Base-by-base conservation (phyloP, 2,329 filamentous ascomycete species). In the Aspergillus japonicus region DNA sequence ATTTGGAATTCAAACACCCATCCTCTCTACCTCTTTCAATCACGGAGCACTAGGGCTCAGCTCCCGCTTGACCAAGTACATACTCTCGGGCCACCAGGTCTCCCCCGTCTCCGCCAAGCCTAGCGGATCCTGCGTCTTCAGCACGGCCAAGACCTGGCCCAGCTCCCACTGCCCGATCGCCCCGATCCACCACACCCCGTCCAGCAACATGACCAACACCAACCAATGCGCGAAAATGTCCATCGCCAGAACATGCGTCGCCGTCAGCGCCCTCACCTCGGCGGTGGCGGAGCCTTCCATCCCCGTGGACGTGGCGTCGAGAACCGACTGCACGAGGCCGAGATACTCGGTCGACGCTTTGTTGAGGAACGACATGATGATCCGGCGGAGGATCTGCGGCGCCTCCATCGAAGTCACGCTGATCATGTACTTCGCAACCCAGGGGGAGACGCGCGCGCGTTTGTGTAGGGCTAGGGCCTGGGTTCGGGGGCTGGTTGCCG, bases 301-400 rank as follows among this genome's bases (percentile, higher is more conserved):
- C 26, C 19, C 16, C 47, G 21, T 29, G 7, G 51, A 48, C 16
- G 63, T 47, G 2, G 56, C 53, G 21, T 66, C 64, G 0, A 78
- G 61, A 5, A 71, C 71, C 3, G 68, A 68, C 48, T 77, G 74
- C 2, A 80, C 68, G 1, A 79, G 59, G 1, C 55, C 66, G 0
- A 81, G 62, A 33, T 68, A 80, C 0, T 69, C 62, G 0, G 62
- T 58, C 0, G 77, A 75, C 0, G 71, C 73, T 23, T 73, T 73
- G 62, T 80, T 78, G 3, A 80, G 42, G n/a, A 79, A 79, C 2
- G 76, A 71, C 66, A 76, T 77, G 47, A 80, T 71, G 0, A 67
- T 73, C 2, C 78, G 67, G 6, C 77, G 69, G 1, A 76, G 67
- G 0, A 75, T 68, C 3, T 66, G 70, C 0, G 73, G 74, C 5